Evolutionary conservation across 2,329 filamentous ascomycete species (phyloP), one percentile per base, ranked within the genome.

Genomic region (Sclerotinia borealis): DNA sequence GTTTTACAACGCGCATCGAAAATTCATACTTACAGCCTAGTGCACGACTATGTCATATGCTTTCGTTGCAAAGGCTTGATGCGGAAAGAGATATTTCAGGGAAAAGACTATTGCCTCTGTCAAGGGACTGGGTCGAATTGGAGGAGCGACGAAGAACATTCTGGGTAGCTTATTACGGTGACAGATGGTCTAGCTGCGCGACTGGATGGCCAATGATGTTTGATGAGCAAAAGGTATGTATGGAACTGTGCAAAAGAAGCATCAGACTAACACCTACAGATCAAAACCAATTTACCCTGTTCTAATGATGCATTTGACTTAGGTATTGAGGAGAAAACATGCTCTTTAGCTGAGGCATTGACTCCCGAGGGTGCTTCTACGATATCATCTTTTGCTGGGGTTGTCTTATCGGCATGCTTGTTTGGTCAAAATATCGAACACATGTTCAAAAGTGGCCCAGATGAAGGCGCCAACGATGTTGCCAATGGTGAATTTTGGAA

Each of bases 151-250:
- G 93, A 64, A 83, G 93, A 68, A 87, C 90, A 0, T 96, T 96
- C 70, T 97, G 93, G 93, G 85, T 88, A 68, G 83, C 87, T 0
- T 97, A 93, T 71, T 89, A 87, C 68, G 82, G 90, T 48, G 93
- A 97, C 74, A 84, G 90, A 31, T 96, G 96, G 76, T 88, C 91
- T 2, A 92, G 89, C 70, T 90, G 96, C 59, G 92, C 91, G 15
- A 96, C 92, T 4, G 93, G 93, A 2, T 97, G 93, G 93, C 91
- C 93, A 0, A 88, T 91, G 79, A 79, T 87, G 31, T 86, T 96
- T 48, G 87, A 96, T 67, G 83, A 91, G 64, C 80, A 80, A 72
- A 91, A 96, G 22, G 60, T 62, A 56, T 2, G 29, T 5, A 15
- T 31, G 17, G 10, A 45, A 34, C n/a, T 17, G 36, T n/a, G 61